Evolutionary conservation across 2,329 filamentous ascomycete genomes (phyloP).

Genomic region (Botrytis pseudocinerea): DNA sequence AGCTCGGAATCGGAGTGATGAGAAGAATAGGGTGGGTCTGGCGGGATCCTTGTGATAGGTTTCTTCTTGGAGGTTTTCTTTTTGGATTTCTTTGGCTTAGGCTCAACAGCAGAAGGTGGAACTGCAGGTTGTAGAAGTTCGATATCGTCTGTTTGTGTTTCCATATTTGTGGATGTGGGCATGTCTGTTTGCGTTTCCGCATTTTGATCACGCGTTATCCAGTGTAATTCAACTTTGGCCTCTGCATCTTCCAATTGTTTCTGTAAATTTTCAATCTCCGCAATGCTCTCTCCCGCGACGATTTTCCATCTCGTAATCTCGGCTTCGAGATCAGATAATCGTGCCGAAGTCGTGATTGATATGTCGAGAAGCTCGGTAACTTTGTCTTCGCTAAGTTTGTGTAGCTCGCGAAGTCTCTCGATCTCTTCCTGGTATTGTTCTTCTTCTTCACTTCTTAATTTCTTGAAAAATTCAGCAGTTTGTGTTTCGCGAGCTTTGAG

Average conservation of each 20-base stretch:
- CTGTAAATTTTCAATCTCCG: not conserved
- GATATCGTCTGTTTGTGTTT: not conserved
- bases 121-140: not conserved
- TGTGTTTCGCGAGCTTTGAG: conserved; percentile 6
- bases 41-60: not conserved
- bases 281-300: not conserved
- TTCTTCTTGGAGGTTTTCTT: not conserved
- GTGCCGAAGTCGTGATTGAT: not conserved
- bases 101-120: no score
- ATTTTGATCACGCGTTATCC: not conserved
- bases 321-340: conserved; percentile 10
- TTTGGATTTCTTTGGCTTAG: not conserved
- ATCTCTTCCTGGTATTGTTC: conserved; percentile 1
- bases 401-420: conserved; percentile 1
- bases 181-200: not conserved
- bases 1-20: not conserved
- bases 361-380: conserved; percentile 6
- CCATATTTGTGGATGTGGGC: not conserved
- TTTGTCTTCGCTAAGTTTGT: not conserved
- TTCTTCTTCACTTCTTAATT: not conserved
- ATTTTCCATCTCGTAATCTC: conserved; percentile 6
- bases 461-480: not conserved
- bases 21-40: not conserved
- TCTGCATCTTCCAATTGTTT: not conserved
- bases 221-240: not conserved